Conservation (phyloP, 768 basidiomycete genomes). For the Scleroderma bovista region DNA sequence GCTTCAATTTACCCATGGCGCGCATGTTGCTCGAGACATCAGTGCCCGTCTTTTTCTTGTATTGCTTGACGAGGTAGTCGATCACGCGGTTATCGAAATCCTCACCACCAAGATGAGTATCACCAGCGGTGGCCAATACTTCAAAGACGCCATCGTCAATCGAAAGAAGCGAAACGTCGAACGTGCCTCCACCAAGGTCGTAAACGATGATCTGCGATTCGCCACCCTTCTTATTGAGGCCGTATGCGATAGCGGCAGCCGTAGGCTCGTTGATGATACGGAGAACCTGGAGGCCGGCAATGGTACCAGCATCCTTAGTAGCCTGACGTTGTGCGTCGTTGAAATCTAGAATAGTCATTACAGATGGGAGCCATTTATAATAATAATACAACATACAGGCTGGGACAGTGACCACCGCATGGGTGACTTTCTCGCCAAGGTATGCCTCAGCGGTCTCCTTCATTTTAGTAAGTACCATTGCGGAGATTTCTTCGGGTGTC, state of each 20-base stretch:
- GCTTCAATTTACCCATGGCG: constrained; percentile 87
- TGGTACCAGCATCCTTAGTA: constrained; percentile 95
- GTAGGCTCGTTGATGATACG: constrained; percentile 99
- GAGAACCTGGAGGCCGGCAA: constrained; percentile 90
- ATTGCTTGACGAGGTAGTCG: constrained; percentile 81
- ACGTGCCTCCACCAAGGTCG: constrained; percentile 97
- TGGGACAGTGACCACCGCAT: constrained; percentile 97
- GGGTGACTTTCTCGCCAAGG: constrained; percentile 92
- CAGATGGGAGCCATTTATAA: no score
- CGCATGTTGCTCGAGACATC: constrained; percentile 76
- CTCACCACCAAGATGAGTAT: constrained; percentile 93
- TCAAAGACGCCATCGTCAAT: constrained; percentile 94
- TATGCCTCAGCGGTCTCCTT: constrained; percentile 99
- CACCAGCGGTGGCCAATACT: constrained; percentile 87
- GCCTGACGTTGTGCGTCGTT: constrained; percentile 99
- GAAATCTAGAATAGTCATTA: constrained; percentile 58
- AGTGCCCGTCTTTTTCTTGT: constrained; percentile 90
- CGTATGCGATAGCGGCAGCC: constrained; percentile 96
- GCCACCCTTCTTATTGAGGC: constrained; percentile 92
- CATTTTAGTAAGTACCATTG: constrained; percentile 97
- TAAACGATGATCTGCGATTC: constrained; percentile 97
- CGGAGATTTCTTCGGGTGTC: constrained; percentile 92
- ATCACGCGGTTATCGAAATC: constrained; percentile 94
- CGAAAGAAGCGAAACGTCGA: constrained; percentile 94
- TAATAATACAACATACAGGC: constrained; percentile 56